Evolutionary conservation across 2,329 filamentous ascomycete genomes (phyloP).

Genomic region (Thielaviopsis cerberus): DNA sequence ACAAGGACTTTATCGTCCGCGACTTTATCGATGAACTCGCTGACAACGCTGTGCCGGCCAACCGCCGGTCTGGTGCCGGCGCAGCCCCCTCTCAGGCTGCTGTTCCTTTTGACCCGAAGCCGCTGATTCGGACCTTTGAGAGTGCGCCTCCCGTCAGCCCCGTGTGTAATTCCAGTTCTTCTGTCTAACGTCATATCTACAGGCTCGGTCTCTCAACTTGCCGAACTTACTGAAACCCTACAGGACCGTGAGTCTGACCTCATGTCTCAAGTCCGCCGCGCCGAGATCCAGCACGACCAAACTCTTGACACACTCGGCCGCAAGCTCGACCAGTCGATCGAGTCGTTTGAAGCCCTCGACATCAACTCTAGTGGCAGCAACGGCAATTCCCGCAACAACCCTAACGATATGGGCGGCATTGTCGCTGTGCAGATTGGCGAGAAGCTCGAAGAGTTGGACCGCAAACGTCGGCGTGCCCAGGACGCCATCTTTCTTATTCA

Average conservation of each 20-base stretch:
- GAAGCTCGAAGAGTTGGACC: conserved; percentile 79
- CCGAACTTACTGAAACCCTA: conserved; percentile 59
- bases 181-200: conserved; percentile 15
- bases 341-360: conserved; percentile 79
- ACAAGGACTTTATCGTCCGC: conserved; percentile 88
- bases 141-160: conserved; percentile 24
- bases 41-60: conserved; percentile 60
- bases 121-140: conserved; percentile 88
- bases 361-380: conserved; percentile 43
- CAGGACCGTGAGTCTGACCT: conserved; percentile 83
- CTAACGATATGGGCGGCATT: conserved; percentile 26
- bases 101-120: conserved; percentile 77
- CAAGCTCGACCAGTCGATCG: conserved; percentile 82
- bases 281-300: conserved; percentile 79
- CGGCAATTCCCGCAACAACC: conserved; percentile 20
- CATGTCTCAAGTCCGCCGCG: conserved; percentile 70
- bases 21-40: conserved; percentile 92
- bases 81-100: conserved; percentile 20
- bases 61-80: conserved; percentile 55
- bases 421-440: conserved; percentile 90
- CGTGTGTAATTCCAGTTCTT: conserved; percentile 9
- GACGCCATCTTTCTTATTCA: conserved; percentile 91
- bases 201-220: conserved; percentile 51
- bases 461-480: conserved; percentile 71
- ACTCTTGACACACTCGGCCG: conserved; percentile 73